Percentiles rank a stretch among this genome's conserved stretches.
These are phyloP conservation scores for Venturiaceae sp. DNA, from an alignment of 2,329 filamentous ascomycete genomes.

Conservation along the genomic window DNA sequence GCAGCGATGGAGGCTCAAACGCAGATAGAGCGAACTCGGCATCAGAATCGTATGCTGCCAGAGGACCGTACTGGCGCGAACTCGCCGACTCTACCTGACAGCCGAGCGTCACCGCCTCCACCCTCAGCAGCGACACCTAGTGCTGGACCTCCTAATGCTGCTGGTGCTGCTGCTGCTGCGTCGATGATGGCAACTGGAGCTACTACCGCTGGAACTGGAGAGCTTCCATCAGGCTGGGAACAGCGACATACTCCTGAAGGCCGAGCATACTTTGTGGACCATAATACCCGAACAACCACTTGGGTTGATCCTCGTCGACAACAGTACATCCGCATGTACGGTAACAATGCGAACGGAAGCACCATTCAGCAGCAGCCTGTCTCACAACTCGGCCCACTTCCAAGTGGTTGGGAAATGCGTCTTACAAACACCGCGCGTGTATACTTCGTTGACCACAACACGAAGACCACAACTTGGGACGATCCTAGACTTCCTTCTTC, in stretches of 20 bases:
- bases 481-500: conserved; percentile 92
- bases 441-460: conserved; percentile 99
- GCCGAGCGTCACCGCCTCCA: conserved; percentile 28
- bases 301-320: conserved; percentile 97
- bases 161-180: conserved; percentile 46
- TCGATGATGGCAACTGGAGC: conserved; percentile 93
- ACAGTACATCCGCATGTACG: conserved; percentile 98
- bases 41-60: conserved; percentile 90
- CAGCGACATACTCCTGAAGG: conserved; percentile 93
- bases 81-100: conserved; percentile 65
- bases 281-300: conserved; percentile 94
- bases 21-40: conserved; percentile 82
- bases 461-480: conserved; percentile 98
- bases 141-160: conserved; percentile 29
- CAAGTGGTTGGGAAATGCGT: conserved; percentile 99
- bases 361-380: conserved; percentile 97
- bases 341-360: conserved; percentile 61
- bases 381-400: conserved; percentile 87
- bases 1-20: conserved; percentile 81
- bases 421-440: conserved; percentile 95
- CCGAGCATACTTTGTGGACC: conserved; percentile 92
- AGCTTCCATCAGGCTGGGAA: conserved; percentile 93
- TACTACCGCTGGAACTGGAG: conserved; percentile 87
- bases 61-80: conserved; percentile 91
- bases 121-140: conserved; percentile 24